phyloP scores from a whole-genome alignment of 495 filamentous ascomycete species.

The Lepidopterella palustris region DNA sequence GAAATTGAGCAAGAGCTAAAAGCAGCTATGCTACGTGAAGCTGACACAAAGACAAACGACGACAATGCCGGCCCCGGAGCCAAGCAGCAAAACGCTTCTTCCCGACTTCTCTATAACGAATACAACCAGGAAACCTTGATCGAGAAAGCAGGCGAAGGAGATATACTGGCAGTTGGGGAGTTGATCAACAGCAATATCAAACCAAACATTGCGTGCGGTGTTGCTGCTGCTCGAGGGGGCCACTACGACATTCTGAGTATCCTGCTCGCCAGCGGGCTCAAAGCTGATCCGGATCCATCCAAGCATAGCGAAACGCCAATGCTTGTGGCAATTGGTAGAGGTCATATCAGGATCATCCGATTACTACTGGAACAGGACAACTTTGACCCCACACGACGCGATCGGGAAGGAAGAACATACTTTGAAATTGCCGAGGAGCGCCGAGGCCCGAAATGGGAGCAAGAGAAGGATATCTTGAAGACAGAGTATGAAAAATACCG shows the following conservation, averaged over 20 bases:
- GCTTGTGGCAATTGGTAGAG: constrained; percentile 86
- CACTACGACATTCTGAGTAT: constrained; percentile 82
- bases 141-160: constrained; percentile 74
- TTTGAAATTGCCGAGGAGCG: constrained; percentile 75
- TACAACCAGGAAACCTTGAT: constrained; percentile 58
- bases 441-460: constrained; percentile 79
- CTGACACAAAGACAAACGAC: constrained; percentile 38
- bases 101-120: constrained; percentile 47
- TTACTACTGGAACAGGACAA: constrained; percentile 69
- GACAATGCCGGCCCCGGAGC: constrained; percentile 43
- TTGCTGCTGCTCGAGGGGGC: constrained; percentile 86
- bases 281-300: constrained; percentile 69
- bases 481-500: constrained; percentile 64
- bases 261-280: constrained; percentile 67
- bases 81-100: constrained; percentile 40
- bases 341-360: constrained; percentile 73
- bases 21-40: constrained; percentile 42
- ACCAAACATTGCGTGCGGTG: constrained; percentile 77
- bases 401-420: constrained; percentile 63
- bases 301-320: constrained; percentile 77
- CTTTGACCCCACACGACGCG: constrained; percentile 69
- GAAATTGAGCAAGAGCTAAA: constrained; percentile 51
- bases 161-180: constrained; percentile 68
- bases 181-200: constrained; percentile 70
- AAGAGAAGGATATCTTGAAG: constrained; percentile 77